phyloP scores from a whole-genome alignment of 2,329 filamentous ascomycete genomes.

The Trichophaea hybrida region DNA sequence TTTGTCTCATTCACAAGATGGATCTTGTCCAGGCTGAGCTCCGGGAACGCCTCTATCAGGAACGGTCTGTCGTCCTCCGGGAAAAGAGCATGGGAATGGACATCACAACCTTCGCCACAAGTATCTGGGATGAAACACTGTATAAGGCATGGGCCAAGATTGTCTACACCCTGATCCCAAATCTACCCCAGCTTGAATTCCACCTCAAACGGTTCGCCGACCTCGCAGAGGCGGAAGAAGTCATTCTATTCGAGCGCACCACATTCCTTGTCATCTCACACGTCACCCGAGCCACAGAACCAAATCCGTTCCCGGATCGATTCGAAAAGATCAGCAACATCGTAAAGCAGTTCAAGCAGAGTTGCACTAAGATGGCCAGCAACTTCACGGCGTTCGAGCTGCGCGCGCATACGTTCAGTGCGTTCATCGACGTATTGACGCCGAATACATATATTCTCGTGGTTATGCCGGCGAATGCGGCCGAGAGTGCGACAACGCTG shows the following conservation, averaged over 20 bases:
- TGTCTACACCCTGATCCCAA: slow-evolving; percentile 95
- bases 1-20: slow-evolving; percentile 97
- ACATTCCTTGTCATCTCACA: slow-evolving; percentile 94
- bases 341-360: slow-evolving; percentile 96
- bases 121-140: slow-evolving; percentile 95
- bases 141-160: slow-evolving; percentile 98
- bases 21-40: slow-evolving; percentile 74
- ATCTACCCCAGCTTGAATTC: slow-evolving; percentile 71
- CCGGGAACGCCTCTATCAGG: slow-evolving; percentile 69
- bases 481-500: slow-evolving; percentile 26
- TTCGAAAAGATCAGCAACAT: slow-evolving; percentile 94
- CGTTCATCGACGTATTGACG: slow-evolving; percentile 90
- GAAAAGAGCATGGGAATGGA: slow-evolving; percentile 43
- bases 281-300: slow-evolving; percentile 62
- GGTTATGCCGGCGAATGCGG: slow-evolving; percentile 72
- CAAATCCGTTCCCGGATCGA: slow-evolving; percentile 81
- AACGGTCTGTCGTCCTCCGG: slow-evolving; percentile 39
- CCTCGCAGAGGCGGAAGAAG: slow-evolving; percentile 81
- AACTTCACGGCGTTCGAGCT: slow-evolving; percentile 27
- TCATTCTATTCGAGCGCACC: slow-evolving; percentile 86
- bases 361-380: slow-evolving; percentile 35
- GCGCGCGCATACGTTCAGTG: slow-evolving; percentile 52
- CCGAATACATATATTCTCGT: slow-evolving; percentile 96
- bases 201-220: slow-evolving; percentile 71
- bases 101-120: slow-evolving; percentile 81